phyloP scores from a whole-genome alignment of 2,329 filamentous ascomycete genomes.

The Byssoonygena ceratinophila region DNA sequence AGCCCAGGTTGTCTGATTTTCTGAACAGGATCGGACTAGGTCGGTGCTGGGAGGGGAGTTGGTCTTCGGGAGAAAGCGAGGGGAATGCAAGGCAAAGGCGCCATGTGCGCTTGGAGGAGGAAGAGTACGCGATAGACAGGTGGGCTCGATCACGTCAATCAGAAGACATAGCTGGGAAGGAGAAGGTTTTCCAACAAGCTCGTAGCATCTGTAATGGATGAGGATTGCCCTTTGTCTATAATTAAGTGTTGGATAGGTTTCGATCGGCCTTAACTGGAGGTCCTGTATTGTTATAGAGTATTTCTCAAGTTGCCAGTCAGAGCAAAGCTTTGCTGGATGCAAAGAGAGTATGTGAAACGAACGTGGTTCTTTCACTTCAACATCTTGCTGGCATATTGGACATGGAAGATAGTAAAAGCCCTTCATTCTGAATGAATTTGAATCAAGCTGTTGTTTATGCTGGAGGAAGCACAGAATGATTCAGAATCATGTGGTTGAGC shows the following conservation, averaged over 20 bases:
- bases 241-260: slow-evolving; percentile 6
- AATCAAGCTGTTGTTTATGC: too few relatives aligned
- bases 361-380: not conserved
- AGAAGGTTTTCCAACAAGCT: slow-evolving; percentile 7
- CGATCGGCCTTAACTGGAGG: not conserved
- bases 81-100: slow-evolving; percentile 5
- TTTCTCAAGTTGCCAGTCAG: not conserved
- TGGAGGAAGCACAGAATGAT: too few relatives aligned
- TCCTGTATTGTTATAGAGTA: not conserved
- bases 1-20: too few relatives aligned
- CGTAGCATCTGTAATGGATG: slow-evolving; percentile 10
- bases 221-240: slow-evolving; percentile 8
- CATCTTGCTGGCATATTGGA: slow-evolving; percentile 8
- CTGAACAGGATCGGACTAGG: too few relatives aligned
- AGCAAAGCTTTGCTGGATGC: slow-evolving; percentile 2
- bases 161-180: slow-evolving; percentile 2
- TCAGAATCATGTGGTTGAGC: too few relatives aligned
- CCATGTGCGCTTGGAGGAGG: slow-evolving; percentile 4
- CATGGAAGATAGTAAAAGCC: slow-evolving; percentile 6
- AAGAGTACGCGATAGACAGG: slow-evolving; percentile 4
- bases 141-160: slow-evolving; percentile 11
- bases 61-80: not conserved
- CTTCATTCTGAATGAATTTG: slow-evolving; percentile 1
- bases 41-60: too few relatives aligned
- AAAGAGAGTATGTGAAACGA: slow-evolving; percentile 1